Evolutionary conservation across 192 early-diverging fungal species (phyloP).

Genomic region (Kappamyces sp.): DNA sequence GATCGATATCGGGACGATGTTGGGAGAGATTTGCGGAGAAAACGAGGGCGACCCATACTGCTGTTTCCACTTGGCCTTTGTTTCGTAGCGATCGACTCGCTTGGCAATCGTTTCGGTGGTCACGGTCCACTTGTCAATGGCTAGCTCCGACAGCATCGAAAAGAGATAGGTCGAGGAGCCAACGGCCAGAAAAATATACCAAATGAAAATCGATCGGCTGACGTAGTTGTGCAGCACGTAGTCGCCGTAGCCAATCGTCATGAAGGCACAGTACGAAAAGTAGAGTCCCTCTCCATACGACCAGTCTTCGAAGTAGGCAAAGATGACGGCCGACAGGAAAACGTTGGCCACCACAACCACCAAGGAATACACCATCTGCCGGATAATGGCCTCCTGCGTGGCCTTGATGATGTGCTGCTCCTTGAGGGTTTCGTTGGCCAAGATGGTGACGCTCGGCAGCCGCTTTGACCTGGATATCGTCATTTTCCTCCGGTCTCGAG

Average conservation of each 20-base stretch:
- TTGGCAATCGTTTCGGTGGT: slow-evolving; percentile 35
- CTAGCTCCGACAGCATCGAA: slow-evolving; percentile 37
- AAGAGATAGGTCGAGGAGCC: slow-evolving; percentile 37
- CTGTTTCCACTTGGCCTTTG: slow-evolving; percentile 41
- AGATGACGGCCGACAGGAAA: slow-evolving; percentile 33
- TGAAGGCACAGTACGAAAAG: slow-evolving; percentile 36
- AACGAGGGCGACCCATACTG: slow-evolving; percentile 8
- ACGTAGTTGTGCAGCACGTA: slow-evolving; percentile 24
- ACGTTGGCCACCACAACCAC: slow-evolving; percentile 33
- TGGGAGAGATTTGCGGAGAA: too few species aligned
- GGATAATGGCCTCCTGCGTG: slow-evolving; percentile 27
- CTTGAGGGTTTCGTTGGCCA: slow-evolving; percentile 22
- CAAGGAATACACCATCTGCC: slow-evolving; percentile 30
- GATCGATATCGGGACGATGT: too few species aligned
- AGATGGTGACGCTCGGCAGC: slow-evolving; percentile 32
- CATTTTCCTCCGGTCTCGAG: background rate
- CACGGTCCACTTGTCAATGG: slow-evolving; percentile 45
- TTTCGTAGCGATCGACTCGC: slow-evolving; percentile 48
- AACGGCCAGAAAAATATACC: slow-evolving; percentile 41
- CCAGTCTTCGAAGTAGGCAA: slow-evolving; percentile 42
- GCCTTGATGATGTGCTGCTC: slow-evolving; percentile 27
- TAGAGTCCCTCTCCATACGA: slow-evolving; percentile 40
- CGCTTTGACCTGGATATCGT: slow-evolving; percentile 23
- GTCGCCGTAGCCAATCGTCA: slow-evolving; percentile 46
- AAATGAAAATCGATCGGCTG: slow-evolving; percentile 41